phyloP scores from a whole-genome alignment of 169 alveolate genomes.

The Plasmodium vivax region DNA sequence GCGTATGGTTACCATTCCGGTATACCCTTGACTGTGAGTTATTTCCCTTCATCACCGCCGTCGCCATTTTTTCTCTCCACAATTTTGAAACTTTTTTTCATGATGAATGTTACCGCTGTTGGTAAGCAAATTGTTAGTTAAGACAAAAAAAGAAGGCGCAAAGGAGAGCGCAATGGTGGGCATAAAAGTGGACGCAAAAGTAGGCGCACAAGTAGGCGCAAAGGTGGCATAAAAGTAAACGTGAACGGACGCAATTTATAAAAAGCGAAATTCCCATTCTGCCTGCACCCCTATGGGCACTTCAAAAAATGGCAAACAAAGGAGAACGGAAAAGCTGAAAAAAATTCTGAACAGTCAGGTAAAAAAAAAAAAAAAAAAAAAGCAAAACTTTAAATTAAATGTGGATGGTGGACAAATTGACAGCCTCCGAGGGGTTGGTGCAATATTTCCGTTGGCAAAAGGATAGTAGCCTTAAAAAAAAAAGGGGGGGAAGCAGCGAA shows the following conservation, averaged over 20 bases:
- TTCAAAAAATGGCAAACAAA: background rate
- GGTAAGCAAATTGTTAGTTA: background rate
- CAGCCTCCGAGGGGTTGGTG: constrained; percentile 76
- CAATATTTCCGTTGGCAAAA: constrained; percentile 75
- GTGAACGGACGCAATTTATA: background rate
- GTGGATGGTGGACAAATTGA: constrained; percentile 70
- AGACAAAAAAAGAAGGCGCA: background rate
- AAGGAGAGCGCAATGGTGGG: background rate
- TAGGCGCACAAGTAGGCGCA: background rate
- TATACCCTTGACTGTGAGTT: background rate
- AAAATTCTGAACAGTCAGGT: background rate
- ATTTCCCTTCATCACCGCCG: background rate
- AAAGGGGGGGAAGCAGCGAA: background rate
- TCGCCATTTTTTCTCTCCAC: background rate
- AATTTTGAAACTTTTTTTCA: background rate
- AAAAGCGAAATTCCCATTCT: background rate
- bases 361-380: background rate
- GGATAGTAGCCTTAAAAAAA: constrained; percentile 45
- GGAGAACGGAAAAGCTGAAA: background rate
- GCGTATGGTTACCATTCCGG: background rate
- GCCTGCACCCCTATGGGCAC: background rate
- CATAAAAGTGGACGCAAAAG: background rate
- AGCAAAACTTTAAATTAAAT: constrained; percentile 34
- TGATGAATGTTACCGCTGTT: background rate
- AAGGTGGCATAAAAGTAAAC: background rate